phyloP scores from a whole-genome alignment of 1,139 yeast species.

The Ashbya aceris region DNA sequence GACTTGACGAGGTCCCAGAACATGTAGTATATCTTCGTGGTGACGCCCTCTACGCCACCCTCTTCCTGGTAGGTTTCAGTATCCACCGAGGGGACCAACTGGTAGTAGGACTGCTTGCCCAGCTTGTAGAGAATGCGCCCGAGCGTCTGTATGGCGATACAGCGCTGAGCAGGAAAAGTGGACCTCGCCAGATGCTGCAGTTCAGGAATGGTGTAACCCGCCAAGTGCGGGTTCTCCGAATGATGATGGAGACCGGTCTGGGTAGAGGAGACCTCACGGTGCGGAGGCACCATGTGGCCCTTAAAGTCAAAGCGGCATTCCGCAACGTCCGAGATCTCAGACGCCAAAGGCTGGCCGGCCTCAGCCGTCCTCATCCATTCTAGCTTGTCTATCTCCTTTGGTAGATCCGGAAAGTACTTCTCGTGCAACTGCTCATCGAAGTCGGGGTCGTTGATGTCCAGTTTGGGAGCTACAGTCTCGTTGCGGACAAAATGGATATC shows the following conservation, averaged over 20 bases:
- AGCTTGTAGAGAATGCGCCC: conserved; percentile 82
- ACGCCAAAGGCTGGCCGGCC: conserved; percentile 29
- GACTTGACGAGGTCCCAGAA: conserved; percentile 69
- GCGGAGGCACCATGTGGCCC: conserved; percentile 62
- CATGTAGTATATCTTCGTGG: conserved; percentile 38
- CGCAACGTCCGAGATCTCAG: conserved; percentile 50
- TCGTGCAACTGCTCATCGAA: conserved; percentile 73
- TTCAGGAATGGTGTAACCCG: conserved; percentile 86
- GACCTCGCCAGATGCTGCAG: conserved; percentile 74
- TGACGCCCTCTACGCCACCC: conserved; percentile 33
- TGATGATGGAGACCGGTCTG: conserved; percentile 84
- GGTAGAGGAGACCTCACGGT: conserved; percentile 40
- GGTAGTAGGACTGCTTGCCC: conserved; percentile 50
- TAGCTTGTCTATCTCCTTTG: conserved; percentile 69
- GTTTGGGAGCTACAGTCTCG: conserved; percentile 14
- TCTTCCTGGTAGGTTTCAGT: conserved; percentile 34
- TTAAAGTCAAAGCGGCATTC: conserved; percentile 81
- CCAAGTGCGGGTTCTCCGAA: conserved; percentile 75
- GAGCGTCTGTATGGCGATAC: conserved; percentile 74
- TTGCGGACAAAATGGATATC: conserved; percentile 63
- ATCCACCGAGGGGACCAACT: conserved; percentile 38
- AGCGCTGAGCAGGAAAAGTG: conserved; percentile 73
- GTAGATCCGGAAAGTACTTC: conserved; percentile 82
- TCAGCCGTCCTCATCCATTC: conserved; percentile 85
- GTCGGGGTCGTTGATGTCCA: conserved; percentile 65